Conservation (phyloP, 495 filamentous ascomycete species). For the Aspergillus saccharolyticus region DNA sequence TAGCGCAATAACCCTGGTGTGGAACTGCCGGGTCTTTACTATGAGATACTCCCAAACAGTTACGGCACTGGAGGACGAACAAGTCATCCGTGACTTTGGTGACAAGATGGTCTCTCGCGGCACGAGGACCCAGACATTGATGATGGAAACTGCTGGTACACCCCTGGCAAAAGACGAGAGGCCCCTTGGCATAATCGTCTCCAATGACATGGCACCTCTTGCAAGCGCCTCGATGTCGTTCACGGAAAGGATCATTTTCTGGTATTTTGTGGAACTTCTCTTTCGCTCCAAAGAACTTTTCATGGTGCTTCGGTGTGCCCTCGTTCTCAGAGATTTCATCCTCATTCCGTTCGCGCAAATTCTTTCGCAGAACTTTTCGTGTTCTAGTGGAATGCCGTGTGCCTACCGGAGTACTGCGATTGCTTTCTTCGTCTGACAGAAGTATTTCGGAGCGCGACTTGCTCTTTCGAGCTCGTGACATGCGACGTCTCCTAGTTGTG, state of each 20-base stretch:
- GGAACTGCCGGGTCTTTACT: slow-evolving; percentile 67
- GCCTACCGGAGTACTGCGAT: slow-evolving; percentile 6
- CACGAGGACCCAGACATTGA: slow-evolving; percentile 70
- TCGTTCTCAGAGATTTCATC: slow-evolving; percentile 63
- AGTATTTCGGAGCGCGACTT: slow-evolving; percentile 5
- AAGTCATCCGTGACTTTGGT: slow-evolving; percentile 76
- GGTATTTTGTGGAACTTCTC: slow-evolving; percentile 61
- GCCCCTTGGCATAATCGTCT: slow-evolving; percentile 50
- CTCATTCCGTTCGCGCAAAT: slow-evolving; percentile 61
- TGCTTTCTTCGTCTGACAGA: slow-evolving; percentile 16
- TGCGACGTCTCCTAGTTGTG: slow-evolving; percentile 40
- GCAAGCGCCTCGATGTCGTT: slow-evolving; percentile 64
- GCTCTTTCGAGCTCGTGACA: neutral
- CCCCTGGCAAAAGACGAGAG: slow-evolving; percentile 82
- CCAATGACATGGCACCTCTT: slow-evolving; percentile 60
- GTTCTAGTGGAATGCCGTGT: slow-evolving; percentile 29
- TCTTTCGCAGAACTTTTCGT: slow-evolving; percentile 33
- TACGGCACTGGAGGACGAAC: slow-evolving; percentile 86
- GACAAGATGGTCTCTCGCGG: slow-evolving; percentile 75
- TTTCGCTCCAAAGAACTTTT: slow-evolving; percentile 51
- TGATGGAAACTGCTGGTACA: slow-evolving; percentile 81
- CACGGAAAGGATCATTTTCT: slow-evolving; percentile 55
- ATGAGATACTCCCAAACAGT: slow-evolving; percentile 63
- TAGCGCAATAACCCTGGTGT: slow-evolving; percentile 61
- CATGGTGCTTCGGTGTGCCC: slow-evolving; percentile 37